Evolutionary conservation across 1,284 basidiomycete species (phyloP), one percentile per base, ranked within the genome.

Genomic region (Microbotryum intermedium): DNA sequence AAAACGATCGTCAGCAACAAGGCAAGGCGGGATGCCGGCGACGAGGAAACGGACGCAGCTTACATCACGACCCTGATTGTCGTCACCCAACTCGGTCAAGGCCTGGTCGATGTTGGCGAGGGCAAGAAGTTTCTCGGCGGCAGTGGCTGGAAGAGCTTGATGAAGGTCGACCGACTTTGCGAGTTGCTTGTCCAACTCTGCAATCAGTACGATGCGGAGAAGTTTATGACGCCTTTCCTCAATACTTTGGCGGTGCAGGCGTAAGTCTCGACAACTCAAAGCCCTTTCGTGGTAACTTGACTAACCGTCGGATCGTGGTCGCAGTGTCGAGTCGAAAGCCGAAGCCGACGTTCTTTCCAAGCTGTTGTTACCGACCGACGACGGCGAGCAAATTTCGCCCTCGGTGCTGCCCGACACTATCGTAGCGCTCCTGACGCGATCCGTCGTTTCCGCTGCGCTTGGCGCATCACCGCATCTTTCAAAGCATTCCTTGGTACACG

Each of bases 61-160:
- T 78, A 82, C 43, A 71, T 85, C 4, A 81, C 79, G 34, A 82
- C 84, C 0, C 66, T 81, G 2, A 72, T 86, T 21, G 81, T 83
- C 4, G 75, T 88, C 20, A 48, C 50, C 1, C 60, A 67, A 47
- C 53, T 69, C 1, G 62, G 61, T 8, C 58, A 62, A 45, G 66
- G 60, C 3, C 60, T 66, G 30, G 25, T 68, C 8, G 45, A 42
- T 7, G 64, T 66, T 7, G n/a, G 26, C 10, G 58, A 55, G 42
- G 64, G 62, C 11, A 63, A 66, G 49, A 64, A 60, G 48, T 66
- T 68, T 56, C 49, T 68, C 10, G 66, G 64, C 3, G 62, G 59
- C 13, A 56, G 47, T 18, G 66, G 64, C 1, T 68, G 64, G 64
- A 66, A 66, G 58, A 50, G 50, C 26, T 26, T 68, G 18, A 46